phyloP scores from a whole-genome alignment of 345 rosid genomes.

The Dovyalis caffra region DNA sequence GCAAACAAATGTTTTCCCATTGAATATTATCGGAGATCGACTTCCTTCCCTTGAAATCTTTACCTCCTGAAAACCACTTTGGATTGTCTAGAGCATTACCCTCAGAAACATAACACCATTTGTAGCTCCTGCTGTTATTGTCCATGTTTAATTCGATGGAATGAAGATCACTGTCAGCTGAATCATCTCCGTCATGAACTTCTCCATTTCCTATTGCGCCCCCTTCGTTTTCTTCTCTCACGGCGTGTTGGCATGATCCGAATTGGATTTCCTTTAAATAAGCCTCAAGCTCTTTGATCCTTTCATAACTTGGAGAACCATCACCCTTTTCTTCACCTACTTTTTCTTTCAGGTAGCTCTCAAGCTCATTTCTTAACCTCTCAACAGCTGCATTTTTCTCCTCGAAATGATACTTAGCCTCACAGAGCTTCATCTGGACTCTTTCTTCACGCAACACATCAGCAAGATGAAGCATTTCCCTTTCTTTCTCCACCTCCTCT shows the following conservation, averaged over 20 bases:
- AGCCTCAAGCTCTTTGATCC: constrained; percentile 59
- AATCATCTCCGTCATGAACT: constrained; percentile 49
- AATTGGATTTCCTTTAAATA: constrained; percentile 36
- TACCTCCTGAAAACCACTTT: constrained; percentile 35
- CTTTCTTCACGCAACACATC: constrained; percentile 92
- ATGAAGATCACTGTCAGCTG: constrained; percentile 81
- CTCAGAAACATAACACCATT: constrained; percentile 74
- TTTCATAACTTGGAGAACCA: constrained; percentile 38
- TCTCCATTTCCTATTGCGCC: constrained; percentile 32
- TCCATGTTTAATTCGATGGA: constrained; percentile 94
- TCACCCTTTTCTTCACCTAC: constrained; percentile 27
- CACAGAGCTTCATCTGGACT: constrained; percentile 93
- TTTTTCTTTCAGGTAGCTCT: constrained; percentile 44
- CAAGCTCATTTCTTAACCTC: constrained; percentile 60
- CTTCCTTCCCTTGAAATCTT: constrained; percentile 47
- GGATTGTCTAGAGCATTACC: constrained; percentile 29
- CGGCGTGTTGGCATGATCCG: constrained; percentile 21
- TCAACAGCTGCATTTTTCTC: constrained; percentile 87
- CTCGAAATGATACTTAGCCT: constrained; percentile 79
- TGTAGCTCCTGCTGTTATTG: constrained; percentile 54
- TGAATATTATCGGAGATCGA: constrained; percentile 55
- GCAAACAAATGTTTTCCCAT: constrained; percentile 56
- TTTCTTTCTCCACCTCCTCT: constrained; percentile 87
- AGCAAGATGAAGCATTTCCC: constrained; percentile 93
- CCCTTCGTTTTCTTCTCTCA: constrained; percentile 16